Conservation (phyloP, 345 rosid species). For the Mallotus nudiflorus region DNA sequence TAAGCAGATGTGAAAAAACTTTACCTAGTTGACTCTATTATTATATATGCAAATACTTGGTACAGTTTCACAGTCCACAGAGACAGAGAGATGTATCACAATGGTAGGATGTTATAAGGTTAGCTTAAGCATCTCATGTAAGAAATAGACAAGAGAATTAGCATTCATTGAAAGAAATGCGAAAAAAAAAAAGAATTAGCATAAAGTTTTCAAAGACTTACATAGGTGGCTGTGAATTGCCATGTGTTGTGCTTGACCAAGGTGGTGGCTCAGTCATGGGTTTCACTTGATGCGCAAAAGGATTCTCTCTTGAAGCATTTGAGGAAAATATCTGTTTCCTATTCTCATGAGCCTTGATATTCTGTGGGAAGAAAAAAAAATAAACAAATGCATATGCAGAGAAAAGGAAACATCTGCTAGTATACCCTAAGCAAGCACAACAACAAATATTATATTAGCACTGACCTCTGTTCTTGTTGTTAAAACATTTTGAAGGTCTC, state of each 20-base stretch:
- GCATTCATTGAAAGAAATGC: no score
- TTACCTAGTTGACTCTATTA: neutral
- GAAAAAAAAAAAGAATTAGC: neutral
- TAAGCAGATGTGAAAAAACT: neutral
- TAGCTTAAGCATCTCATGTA: neutral
- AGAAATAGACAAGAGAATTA: neutral
- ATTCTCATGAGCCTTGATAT: conserved; percentile 89
- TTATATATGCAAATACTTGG: neutral
- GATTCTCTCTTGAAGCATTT: conserved; percentile 57
- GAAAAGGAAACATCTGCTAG: neutral
- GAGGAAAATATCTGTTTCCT: conserved; percentile 78
- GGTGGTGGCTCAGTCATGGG: conserved; percentile 77
- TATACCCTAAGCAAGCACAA: neutral
- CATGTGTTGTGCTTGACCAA: conserved; percentile 69
- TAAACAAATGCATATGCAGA: neutral
- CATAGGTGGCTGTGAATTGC: conserved; percentile 45
- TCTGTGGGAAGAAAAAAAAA: conserved; percentile 39
- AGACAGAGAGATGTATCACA: neutral
- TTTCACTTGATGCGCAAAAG: conserved; percentile 45
- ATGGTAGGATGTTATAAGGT: neutral
- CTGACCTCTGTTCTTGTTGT: conserved; percentile 85
- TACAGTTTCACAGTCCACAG: neutral
- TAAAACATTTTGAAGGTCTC: conserved; percentile 73
- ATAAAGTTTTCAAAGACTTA: conserved; percentile 30
- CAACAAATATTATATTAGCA: conserved; percentile 5